Conservation (phyloP, 306 rosid species). For the Delonix regia region DNA sequence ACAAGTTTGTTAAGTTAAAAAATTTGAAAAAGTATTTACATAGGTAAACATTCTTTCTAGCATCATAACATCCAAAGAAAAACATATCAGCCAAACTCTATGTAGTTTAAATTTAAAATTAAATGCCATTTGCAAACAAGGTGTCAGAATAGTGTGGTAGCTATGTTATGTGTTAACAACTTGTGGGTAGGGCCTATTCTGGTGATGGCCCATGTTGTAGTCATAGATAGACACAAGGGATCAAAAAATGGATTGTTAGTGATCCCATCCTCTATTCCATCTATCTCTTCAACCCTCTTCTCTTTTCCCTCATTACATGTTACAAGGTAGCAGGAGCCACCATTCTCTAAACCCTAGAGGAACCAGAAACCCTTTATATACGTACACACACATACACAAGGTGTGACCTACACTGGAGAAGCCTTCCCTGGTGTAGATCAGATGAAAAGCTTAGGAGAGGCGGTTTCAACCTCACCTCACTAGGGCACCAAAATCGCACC, state of each 20-base stretch:
- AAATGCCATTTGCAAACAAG: conserved; percentile 31
- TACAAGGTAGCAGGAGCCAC: no score
- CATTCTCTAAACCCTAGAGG: no score
- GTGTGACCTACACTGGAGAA: no score
- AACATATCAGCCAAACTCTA: conserved; percentile 1
- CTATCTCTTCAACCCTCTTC: no score
- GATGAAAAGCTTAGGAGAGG: no score
- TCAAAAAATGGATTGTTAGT: neutral
- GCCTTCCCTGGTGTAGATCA: no score
- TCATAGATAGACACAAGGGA: neutral
- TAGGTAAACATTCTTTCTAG: conserved; percentile 15
- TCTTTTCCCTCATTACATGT: no score
- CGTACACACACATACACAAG: fast-evolving
- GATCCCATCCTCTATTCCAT: neutral
- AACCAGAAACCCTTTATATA: no score
- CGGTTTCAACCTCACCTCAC: no score
- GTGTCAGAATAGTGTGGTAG: neutral
- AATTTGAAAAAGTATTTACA: conserved; percentile 26
- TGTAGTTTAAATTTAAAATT: conserved; percentile 13
- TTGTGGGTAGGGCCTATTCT: neutral
- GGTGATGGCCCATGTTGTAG: neutral
- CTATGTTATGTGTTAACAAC: neutral
- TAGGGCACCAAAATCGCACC: no score
- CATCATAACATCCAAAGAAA: conserved; percentile 7
- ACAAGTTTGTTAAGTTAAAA: conserved; percentile 14